These are phyloP conservation scores for Aspergillus sp. DNA, from an alignment of 2,329 filamentous ascomycete genomes.

Conservation along the genomic window DNA sequence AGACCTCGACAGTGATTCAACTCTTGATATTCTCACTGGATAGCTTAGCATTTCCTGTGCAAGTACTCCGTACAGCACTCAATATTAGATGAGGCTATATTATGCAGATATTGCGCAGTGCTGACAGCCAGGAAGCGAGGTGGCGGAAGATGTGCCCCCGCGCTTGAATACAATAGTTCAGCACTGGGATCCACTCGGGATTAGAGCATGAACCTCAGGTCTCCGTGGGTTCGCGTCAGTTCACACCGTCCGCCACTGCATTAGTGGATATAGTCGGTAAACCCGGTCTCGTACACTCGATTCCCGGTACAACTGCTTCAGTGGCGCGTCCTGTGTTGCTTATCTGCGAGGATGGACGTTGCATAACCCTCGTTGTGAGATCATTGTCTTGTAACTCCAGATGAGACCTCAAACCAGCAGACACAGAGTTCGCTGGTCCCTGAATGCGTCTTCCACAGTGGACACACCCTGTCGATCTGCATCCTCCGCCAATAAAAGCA, in stretches of 20 bases:
- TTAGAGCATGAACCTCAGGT: not conserved
- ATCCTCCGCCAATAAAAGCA: not conserved
- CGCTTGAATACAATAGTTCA: not conserved
- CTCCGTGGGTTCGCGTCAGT: not conserved
- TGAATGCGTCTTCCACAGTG: not conserved
- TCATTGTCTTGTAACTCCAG: too few species aligned
- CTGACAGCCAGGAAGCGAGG: not conserved
- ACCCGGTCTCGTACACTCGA: too few species aligned
- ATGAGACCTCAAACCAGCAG: not conserved
- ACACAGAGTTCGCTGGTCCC: not conserved
- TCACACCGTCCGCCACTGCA: not conserved
- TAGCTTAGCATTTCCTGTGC: not conserved
- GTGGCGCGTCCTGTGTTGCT: not conserved
- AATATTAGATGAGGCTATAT: not conserved
- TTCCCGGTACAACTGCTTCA: not conserved
- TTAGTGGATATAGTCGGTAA: not conserved
- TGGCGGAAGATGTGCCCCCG: not conserved
- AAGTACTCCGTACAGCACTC: not conserved
- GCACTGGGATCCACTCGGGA: not conserved
- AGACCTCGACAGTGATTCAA: not conserved
- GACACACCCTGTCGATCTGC: constrained; percentile 1
- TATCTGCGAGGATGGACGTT: not conserved
- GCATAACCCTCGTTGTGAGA: too few species aligned
- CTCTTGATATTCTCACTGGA: not conserved
- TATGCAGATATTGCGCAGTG: not conserved